Evolutionary conservation across 73 alveolate species (phyloP), one percentile per base, ranked within the genome.

Genomic region (Tetrahymena thermophila): DNA sequence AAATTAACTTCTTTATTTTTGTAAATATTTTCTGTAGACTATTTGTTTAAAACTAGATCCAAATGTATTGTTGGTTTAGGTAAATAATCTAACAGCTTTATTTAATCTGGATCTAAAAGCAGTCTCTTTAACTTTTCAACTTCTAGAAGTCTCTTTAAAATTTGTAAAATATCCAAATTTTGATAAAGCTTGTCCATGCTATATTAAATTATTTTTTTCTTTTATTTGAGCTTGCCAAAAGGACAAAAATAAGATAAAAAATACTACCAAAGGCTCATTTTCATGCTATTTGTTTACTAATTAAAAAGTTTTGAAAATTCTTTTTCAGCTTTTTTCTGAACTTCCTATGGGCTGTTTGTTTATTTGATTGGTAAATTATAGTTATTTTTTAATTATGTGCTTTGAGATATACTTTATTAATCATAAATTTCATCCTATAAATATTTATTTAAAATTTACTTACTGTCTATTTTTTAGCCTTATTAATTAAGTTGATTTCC

Each of bases 51-150:
- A 44, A 17, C 58, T 44, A 44, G 9, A 56, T 94, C n/a, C 13
- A 35, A 94, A 71, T 56, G 43, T 57, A 94, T 94, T n/a, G 84
- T 94, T 28, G 96, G 96, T 42, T 94, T 94, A 7, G 96, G 96
- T 31, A 94, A 85, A 43, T 55, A 94, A 94, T 94, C 96, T 56
- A 94, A 94, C 34, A 94, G 58, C 35, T 94, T 94, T 16, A 94
- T 94, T 71, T 94, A 85, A 71, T 94, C 94, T 25, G 94, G 71
- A 11, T 50, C 31, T 14, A 94, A 40, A 37, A 94, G 42, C 8
- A 94, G 84, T 94, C 84, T 94, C 85, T 94, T 94, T 21, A 94
- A 35, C 35, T 94, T 94, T 37, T 94, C 96, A 58, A 94, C 85
- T 16, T 94, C 96, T 21, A 83, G 10, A 14, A 94, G 85, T 94